Percentiles rank a stretch among this genome's conserved stretches.
phyloP scores from a whole-genome alignment of 805 yeast genomes.

The Kodamaea laetipori region DNA sequence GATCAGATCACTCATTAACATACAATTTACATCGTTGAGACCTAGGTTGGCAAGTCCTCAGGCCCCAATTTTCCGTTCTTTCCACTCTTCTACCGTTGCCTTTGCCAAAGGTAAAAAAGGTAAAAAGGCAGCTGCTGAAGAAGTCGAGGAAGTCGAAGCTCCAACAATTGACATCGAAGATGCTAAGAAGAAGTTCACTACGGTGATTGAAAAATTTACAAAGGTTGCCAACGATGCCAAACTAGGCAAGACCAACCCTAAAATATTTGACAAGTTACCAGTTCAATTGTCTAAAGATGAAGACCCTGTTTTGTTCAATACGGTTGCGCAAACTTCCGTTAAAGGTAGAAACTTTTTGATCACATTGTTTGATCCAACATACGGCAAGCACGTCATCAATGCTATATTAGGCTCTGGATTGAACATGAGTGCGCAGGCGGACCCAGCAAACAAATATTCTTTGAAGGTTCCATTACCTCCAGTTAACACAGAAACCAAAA shows the following conservation, averaged over 20 bases:
- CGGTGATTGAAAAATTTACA: constrained; percentile 52
- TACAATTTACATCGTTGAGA: not conserved
- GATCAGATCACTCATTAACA: constrained; percentile 7
- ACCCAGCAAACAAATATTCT: constrained; percentile 70
- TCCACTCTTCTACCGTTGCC: constrained; percentile 1
- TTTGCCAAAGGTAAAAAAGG: constrained; percentile 15
- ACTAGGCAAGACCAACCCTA: constrained; percentile 69
- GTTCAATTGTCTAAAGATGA: constrained; percentile 47
- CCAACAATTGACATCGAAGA: constrained; percentile 36
- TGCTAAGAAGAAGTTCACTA: constrained; percentile 46
- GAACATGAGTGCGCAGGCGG: constrained; percentile 79
- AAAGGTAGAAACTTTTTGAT: constrained; percentile 71
- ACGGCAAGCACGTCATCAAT: constrained; percentile 68
- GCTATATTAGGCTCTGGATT: constrained; percentile 67
- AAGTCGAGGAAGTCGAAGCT: constrained; percentile 13
- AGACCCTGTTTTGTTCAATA: constrained; percentile 50
- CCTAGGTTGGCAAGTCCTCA: not conserved
- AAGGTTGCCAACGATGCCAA: constrained; percentile 62
- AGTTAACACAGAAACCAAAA: constrained; percentile 66
- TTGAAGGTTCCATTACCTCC: constrained; percentile 76
- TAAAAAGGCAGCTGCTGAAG: constrained; percentile 17
- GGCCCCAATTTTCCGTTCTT: not conserved
- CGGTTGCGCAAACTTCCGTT: constrained; percentile 69
- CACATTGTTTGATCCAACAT: constrained; percentile 85
- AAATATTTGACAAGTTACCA: constrained; percentile 59